These are phyloP conservation scores for Ophiocordyceps sinensis DNA, from an alignment of 2,329 filamentous ascomycete genomes.

Conservation along the genomic window DNA sequence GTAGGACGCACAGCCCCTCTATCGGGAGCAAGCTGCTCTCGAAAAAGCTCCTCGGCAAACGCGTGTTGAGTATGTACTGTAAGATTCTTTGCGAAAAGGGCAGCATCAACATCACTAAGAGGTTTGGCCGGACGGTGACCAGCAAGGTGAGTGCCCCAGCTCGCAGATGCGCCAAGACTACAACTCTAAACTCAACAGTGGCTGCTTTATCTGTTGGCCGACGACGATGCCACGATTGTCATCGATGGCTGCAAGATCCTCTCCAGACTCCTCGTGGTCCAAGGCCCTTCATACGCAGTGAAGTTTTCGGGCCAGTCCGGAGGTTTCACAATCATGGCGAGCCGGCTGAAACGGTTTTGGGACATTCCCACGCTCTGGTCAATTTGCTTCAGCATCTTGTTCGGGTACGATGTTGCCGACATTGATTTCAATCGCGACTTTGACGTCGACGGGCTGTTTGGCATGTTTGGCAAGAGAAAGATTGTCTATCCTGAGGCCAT, in stretches of 20 bases:
- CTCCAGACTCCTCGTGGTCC: conserved; percentile 66
- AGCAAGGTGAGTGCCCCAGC: conserved; percentile 53
- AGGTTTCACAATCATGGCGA: conserved; percentile 75
- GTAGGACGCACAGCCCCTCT: conserved; percentile 14
- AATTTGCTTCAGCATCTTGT: conserved; percentile 76
- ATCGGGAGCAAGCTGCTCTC: conserved; percentile 28
- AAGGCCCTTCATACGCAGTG: conserved; percentile 66
- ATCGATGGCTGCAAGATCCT: conserved; percentile 71
- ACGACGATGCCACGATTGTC: conserved; percentile 72
- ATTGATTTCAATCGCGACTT: conserved; percentile 62
- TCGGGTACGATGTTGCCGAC: conserved; percentile 65
- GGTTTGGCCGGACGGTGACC: conserved; percentile 87
- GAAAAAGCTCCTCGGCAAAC: conserved; percentile 58
- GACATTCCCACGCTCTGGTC: conserved; percentile 73
- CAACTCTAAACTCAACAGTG: conserved; percentile 37
- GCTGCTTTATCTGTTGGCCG: conserved; percentile 80
- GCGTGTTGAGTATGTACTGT: conserved; percentile 64
- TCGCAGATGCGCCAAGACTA: no score
- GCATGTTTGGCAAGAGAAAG: conserved; percentile 54
- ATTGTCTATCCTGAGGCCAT: conserved; percentile 67
- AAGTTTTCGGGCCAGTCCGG: conserved; percentile 77
- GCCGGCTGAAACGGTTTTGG: conserved; percentile 79
- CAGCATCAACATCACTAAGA: conserved; percentile 56
- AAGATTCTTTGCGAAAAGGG: conserved; percentile 62
- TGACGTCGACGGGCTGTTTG: conserved; percentile 58